Conservation (phyloP, 2,329 filamentous ascomycete genomes). For the Microdochium bolleyi region DNA sequence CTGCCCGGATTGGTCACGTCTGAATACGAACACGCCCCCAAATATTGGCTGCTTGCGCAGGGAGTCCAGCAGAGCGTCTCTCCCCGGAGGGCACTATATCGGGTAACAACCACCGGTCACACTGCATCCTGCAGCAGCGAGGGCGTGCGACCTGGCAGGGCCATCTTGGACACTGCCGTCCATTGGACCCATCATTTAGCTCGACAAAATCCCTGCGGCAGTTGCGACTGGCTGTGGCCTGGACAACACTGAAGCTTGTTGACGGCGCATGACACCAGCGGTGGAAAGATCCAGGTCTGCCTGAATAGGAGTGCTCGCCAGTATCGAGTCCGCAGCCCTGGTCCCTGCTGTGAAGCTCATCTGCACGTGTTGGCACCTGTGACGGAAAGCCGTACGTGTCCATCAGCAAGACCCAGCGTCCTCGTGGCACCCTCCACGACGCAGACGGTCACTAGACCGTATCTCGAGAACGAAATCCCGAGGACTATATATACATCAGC, state of each 20-base stretch:
- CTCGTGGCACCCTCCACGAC: constrained; percentile 15
- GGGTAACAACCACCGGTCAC: not conserved
- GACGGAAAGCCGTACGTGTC: not conserved
- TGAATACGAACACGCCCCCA: not conserved
- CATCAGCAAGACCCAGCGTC: not conserved
- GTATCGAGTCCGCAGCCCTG: not conserved
- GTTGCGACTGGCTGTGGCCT: not conserved
- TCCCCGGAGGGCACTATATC: not conserved
- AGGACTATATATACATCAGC: constrained; percentile 36
- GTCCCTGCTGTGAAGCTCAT: not conserved
- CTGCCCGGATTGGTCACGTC: not conserved
- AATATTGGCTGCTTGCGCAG: not conserved
- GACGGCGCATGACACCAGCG: not conserved
- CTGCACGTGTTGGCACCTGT: not conserved
- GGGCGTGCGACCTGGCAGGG: not conserved
- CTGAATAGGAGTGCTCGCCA: not conserved
- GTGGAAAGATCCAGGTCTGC: not conserved
- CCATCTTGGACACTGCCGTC: not conserved
- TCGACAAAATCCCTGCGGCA: not conserved
- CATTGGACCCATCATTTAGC: not conserved
- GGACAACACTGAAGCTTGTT: not conserved
- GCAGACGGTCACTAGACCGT: constrained; percentile 14
- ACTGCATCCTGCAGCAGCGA: not conserved
- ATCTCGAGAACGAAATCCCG: constrained; percentile 9
- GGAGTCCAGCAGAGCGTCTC: not conserved